phyloP scores from a whole-genome alignment of 192 early-diverging fungal species.

The Rhizoclosmatium globosum region DNA sequence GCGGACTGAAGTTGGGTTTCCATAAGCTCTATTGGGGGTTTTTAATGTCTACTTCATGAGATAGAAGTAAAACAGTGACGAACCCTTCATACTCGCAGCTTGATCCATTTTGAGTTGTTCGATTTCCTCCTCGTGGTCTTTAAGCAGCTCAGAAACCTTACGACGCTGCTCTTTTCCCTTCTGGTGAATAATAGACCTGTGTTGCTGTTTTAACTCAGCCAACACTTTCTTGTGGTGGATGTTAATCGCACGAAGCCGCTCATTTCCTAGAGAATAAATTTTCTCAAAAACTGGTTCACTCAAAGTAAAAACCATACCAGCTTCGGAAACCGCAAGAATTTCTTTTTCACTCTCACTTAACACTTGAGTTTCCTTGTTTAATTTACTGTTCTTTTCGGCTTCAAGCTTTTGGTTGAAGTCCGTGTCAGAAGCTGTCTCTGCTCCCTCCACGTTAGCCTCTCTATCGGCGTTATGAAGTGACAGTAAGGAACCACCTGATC shows the following conservation, averaged over 20 bases:
- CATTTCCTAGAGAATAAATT: conserved; percentile 22
- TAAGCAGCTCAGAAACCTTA: conserved; percentile 30
- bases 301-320: not conserved
- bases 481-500: conserved; percentile 13
- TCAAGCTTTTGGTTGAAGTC: conserved; percentile 6
- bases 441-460: not conserved
- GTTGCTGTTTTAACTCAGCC: conserved; percentile 29
- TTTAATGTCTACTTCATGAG: not conserved
- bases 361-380: conserved; percentile 22
- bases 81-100: conserved; percentile 28
- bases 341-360: conserved; percentile 27
- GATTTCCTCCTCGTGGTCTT: conserved; percentile 44
- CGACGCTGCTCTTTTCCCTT: conserved; percentile 31
- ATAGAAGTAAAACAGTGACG: not conserved
- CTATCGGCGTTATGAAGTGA: not conserved
- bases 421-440: not conserved
- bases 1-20: conserved; percentile 39
- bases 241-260: conserved; percentile 5
- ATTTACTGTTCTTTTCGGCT: conserved; percentile 14
- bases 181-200: conserved; percentile 6
- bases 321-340: conserved; percentile 10
- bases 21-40: conserved; percentile 15
- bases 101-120: conserved; percentile 39
- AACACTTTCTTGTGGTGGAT: conserved; percentile 39
- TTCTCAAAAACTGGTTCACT: not conserved